phyloP scores from a whole-genome alignment of 495 filamentous ascomycete genomes.

The Aspergillus sparsus region DNA sequence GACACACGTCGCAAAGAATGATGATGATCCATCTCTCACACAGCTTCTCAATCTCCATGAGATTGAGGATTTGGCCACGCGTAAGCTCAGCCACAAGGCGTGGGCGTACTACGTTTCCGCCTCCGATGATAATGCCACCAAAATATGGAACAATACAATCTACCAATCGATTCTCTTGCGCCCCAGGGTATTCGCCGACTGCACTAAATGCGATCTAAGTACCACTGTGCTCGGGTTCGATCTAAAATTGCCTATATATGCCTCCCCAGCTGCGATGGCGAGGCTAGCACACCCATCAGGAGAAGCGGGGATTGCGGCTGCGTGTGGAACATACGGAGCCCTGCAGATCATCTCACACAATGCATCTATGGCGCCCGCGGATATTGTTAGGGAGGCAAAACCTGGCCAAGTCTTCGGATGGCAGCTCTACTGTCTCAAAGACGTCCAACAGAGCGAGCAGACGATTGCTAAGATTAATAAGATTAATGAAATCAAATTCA shows the following conservation, averaged over 20 bases:
- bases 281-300: conserved; percentile 83
- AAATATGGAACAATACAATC: conserved; percentile 72
- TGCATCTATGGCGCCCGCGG: conserved; percentile 83
- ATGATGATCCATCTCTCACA: conserved; percentile 63
- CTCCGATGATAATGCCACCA: conserved; percentile 76
- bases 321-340: conserved; percentile 71
- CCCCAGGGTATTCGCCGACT: conserved; percentile 84
- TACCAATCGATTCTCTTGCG: conserved; percentile 81
- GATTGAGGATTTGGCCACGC: conserved; percentile 68
- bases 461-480: conserved; percentile 75
- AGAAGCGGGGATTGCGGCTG: conserved; percentile 80
- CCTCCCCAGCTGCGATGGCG: conserved; percentile 87
- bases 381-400: conserved; percentile 63
- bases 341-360: conserved; percentile 87
- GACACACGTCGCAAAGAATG: conserved; percentile 64
- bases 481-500: conserved; percentile 70
- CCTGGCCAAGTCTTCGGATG: conserved; percentile 81
- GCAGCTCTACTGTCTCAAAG: conserved; percentile 86
- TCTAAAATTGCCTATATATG: conserved; percentile 73
- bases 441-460: conserved; percentile 75
- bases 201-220: conserved; percentile 63
- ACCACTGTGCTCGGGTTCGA: conserved; percentile 70
- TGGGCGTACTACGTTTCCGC: conserved; percentile 96
- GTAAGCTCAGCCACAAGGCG: conserved; percentile 72
- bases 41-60: conserved; percentile 35